Conservation (phyloP, 257 asterid genomes). For the Nicotiana noctiflora region DNA sequence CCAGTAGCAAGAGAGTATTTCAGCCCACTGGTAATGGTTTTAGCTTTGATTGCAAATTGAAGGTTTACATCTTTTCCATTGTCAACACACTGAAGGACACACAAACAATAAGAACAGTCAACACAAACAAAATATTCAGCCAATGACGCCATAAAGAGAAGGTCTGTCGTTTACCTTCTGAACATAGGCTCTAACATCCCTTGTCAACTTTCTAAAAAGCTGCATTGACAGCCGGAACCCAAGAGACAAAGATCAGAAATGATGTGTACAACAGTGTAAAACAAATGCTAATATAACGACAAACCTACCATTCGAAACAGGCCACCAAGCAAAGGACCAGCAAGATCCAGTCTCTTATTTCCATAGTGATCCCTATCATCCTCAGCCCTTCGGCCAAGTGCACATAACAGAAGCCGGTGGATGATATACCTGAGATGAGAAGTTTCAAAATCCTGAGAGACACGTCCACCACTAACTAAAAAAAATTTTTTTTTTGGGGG, state of each 20-base stretch:
- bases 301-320: conserved; percentile 81
- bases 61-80: conserved; percentile 94
- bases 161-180: conserved; percentile 60
- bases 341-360: conserved; percentile 94
- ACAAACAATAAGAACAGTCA: conserved; percentile 3
- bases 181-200: conserved; percentile 91
- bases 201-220: conserved; percentile 91
- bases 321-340: conserved; percentile 98
- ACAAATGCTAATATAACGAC: neutral
- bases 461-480: conserved; percentile 10
- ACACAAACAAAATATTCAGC: conserved; percentile 12
- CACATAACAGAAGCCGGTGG: conserved; percentile 88
- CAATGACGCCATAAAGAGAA: conserved; percentile 9
- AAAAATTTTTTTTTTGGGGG: neutral
- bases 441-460: conserved; percentile 4
- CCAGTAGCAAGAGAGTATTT: conserved; percentile 97
- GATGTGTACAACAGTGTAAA: neutral
- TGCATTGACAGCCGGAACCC: conserved; percentile 30
- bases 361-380: conserved; percentile 98
- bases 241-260: neutral
- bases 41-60: conserved; percentile 97
- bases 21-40: conserved; percentile 95
- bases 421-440: conserved; percentile 60
- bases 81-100: conserved; percentile 70
- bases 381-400: conserved; percentile 89